A percentile compares a stretch with the other conserved stretches of the same genome.
Conservation (phyloP, 495 filamentous ascomycete genomes). For the Trichoderma erinaceum region DNA sequence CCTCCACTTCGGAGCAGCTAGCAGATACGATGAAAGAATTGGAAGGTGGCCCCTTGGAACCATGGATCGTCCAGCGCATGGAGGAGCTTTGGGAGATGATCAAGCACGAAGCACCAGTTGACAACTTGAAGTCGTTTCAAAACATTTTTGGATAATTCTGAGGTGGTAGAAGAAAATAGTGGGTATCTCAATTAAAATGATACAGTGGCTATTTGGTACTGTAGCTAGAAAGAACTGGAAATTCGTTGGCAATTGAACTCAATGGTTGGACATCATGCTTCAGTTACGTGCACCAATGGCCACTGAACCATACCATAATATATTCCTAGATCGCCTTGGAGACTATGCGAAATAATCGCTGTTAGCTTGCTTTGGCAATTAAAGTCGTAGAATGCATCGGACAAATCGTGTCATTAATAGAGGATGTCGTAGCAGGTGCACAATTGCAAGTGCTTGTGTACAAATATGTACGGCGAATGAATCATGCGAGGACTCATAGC, state of each 20-base stretch:
- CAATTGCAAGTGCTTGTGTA: not conserved
- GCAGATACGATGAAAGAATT: constrained; percentile 41
- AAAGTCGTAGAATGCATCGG: too few relatives aligned
- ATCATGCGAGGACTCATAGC: not conserved
- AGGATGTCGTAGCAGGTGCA: too few relatives aligned
- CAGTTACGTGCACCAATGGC: too few relatives aligned
- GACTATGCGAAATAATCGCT: too few relatives aligned
- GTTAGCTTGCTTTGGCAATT: too few relatives aligned
- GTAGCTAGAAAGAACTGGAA: too few relatives aligned
- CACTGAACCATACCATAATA: too few relatives aligned
- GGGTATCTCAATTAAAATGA: not conserved
- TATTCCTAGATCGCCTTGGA: too few relatives aligned
- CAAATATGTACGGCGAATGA: not conserved
- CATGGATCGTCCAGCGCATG: constrained; percentile 34
- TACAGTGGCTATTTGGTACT: not conserved
- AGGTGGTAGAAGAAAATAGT: not conserved
- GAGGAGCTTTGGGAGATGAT: constrained; percentile 49
- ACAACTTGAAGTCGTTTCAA: not conserved
- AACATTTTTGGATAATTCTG: not conserved
- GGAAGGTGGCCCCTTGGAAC: constrained; percentile 43
- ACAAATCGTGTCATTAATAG: too few relatives aligned
- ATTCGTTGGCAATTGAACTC: too few relatives aligned
- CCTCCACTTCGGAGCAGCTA: constrained; percentile 40
- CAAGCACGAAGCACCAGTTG: constrained; percentile 29
- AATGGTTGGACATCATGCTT: too few relatives aligned